A percentile compares a stretch with the other conserved stretches of the same genome.
These are phyloP conservation scores for Brassica balearica DNA, from an alignment of 441 rosid species.

Conservation along the genomic window DNA sequence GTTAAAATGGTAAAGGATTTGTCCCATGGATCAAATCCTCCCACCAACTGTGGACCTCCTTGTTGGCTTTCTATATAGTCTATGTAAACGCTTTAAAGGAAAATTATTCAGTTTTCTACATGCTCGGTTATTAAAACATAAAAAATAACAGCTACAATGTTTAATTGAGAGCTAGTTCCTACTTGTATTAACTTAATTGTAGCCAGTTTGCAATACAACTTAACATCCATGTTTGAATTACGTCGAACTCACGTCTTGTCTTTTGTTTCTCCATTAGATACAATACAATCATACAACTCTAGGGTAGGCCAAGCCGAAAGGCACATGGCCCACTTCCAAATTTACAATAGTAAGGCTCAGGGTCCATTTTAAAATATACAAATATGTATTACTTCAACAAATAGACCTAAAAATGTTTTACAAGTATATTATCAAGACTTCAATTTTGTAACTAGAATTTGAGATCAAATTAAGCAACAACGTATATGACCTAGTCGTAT, in stretches of 20 bases:
- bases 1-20: not conserved
- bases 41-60: conserved; percentile 7
- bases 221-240: not conserved
- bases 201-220: too few relatives aligned
- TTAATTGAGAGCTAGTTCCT: not conserved
- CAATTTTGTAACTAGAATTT: not conserved
- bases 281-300: not conserved
- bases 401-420: not conserved
- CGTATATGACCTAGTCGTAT: not conserved
- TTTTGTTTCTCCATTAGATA: not conserved
- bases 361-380: conserved; percentile 7
- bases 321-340: not conserved
- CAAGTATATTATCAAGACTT: not conserved
- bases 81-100: conserved; percentile 7
- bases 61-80: not conserved
- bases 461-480: not conserved
- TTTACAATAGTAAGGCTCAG: not conserved
- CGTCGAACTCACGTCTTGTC: not conserved
- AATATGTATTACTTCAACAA: conserved; percentile 5
- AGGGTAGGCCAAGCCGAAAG: conserved; percentile 6
- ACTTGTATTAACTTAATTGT: not conserved
- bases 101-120: not conserved
- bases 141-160: not conserved
- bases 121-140: conserved; percentile 1
- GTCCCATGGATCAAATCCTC: not conserved